Evolutionary conservation across 2,329 filamentous ascomycete genomes (phyloP).

Genomic region (Dothideomycetes sp.): DNA sequence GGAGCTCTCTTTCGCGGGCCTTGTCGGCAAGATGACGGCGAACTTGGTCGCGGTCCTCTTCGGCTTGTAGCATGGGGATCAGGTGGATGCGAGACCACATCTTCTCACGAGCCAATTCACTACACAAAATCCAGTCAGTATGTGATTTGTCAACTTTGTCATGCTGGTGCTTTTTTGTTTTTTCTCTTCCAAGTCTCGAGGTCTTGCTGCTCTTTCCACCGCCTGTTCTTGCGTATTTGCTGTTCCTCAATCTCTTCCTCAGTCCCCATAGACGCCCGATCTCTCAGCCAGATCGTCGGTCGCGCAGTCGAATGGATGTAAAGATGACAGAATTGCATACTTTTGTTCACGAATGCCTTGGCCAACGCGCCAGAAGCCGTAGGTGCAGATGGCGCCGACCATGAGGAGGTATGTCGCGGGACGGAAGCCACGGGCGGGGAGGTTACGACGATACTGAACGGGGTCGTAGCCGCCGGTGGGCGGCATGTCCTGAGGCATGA

Average conservation of each 20-base stretch:
- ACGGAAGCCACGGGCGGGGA: constrained; percentile 83
- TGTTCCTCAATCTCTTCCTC: background rate
- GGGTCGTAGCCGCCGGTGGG: constrained; percentile 88
- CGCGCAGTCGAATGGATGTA: too few relatives aligned
- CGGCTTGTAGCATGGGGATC: constrained; percentile 86
- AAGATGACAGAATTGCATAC: too few relatives aligned
- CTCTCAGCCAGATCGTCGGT: too few relatives aligned
- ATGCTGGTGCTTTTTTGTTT: background rate
- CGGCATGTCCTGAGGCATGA: constrained; percentile 97
- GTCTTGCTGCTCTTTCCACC: too few relatives aligned
- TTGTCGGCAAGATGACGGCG: constrained; percentile 77
- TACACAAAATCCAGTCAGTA: constrained; percentile 28
- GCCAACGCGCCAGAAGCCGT: constrained; percentile 81
- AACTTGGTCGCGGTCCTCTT: constrained; percentile 93
- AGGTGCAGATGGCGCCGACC: constrained; percentile 70
- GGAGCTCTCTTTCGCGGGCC: constrained; percentile 78
- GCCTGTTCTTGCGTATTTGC: background rate
- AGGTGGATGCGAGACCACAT: constrained; percentile 96
- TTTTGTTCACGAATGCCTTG: constrained; percentile 82
- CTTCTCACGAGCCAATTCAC: constrained; percentile 91
- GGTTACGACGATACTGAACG: constrained; percentile 97
- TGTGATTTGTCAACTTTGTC: constrained; percentile 13
- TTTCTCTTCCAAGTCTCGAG: too few relatives aligned
- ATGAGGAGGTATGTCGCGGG: constrained; percentile 70
- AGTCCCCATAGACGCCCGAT: too few relatives aligned